Base-by-base conservation (phyloP, 2,329 filamentous ascomycete species). In the Tothia fuscella region DNA sequence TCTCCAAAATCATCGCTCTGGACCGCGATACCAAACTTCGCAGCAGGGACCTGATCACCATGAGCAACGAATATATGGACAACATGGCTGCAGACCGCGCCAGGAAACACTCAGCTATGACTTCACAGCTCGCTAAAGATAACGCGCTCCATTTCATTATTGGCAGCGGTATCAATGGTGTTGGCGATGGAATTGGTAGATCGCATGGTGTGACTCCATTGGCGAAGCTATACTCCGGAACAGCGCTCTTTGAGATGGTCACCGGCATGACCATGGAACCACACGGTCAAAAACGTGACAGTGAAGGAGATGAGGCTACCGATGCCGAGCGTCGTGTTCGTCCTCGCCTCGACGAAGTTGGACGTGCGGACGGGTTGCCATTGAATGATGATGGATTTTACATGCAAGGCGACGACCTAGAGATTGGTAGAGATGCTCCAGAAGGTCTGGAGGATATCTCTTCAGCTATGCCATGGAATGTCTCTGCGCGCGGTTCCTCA, bases 391-490 rank as follows among this genome's bases (percentile, higher is more conserved):
- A 47, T 34, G 49, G 43, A n/a, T 47, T 48, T 17, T 37, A 49
- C 20, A 44, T 45, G 21, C 38, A 21, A 20, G 57, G 54, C 29
- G 52, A 53, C 42, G 57, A 65, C 6, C 43, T 46, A n/a, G 86
- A 93, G 56, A 59, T 84, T 19, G 82, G 79, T 16, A 76, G 84
- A 59, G 75, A 83, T 31, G 41, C 29, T 1, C 72, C 68, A 1
- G 70, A 74, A 1, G 72, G 74, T 6, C 70, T 91, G 41, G 74
- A 76, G 4, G 82, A 93, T 45, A 73, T 73, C 21, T 74, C 74
- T 19, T 74, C 71, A 4, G 62, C 70, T n/a, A 76, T 82, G 68
- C 79, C 79, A 9, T 83, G 79, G 79, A 82, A 82, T 48, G 61
- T 71, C 33, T 76, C 73, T 2, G 53, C 68, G 4, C 65, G 68